Evolutionary conservation across 257 asterid species (phyloP).

Genomic region (Ilex aquifolium): DNA sequence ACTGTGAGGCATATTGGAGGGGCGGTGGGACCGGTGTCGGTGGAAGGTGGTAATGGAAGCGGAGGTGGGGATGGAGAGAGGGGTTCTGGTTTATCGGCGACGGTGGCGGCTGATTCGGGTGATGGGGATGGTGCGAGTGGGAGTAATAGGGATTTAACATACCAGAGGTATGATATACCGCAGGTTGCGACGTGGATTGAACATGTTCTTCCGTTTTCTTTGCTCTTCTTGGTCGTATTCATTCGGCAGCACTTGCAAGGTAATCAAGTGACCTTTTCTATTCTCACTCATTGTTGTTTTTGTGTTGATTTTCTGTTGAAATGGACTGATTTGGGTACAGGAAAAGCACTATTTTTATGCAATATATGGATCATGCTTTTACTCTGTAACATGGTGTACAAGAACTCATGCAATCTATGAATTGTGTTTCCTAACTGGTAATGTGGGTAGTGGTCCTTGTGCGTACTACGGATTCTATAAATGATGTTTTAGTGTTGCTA

Average conservation of each 20-base stretch:
- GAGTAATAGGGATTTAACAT: conserved; percentile 38
- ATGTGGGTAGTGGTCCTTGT: too few relatives aligned
- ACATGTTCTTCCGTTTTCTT: conserved; percentile 81
- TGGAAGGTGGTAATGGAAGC: conserved; percentile 7
- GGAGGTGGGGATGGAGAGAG: conserved; percentile 14
- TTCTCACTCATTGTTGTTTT: too few relatives aligned
- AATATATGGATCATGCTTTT: too few relatives aligned
- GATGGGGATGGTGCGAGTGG: conserved; percentile 10
- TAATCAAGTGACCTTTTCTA: conserved; percentile 4
- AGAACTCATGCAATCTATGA: too few relatives aligned
- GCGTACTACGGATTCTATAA: too few relatives aligned
- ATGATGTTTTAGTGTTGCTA: too few relatives aligned
- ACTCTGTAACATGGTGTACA: too few relatives aligned
- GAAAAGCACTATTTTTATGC: not conserved
- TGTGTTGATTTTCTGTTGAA: not conserved
- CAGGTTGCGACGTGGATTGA: conserved; percentile 86
- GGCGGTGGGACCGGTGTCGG: conserved; percentile 7
- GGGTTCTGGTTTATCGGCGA: not conserved
- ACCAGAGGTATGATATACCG: conserved; percentile 75
- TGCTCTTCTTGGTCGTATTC: conserved; percentile 78
- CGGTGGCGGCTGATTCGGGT: conserved; percentile 9
- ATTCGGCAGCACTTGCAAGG: conserved; percentile 97
- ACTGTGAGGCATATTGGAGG: conserved; percentile 26
- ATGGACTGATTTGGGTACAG: not conserved
- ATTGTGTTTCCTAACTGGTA: too few relatives aligned